Percentiles rank a stretch among this genome's conserved stretches.
phyloP scores from a whole-genome alignment of 768 basidiomycete genomes.

The Myochromella boudieri region DNA sequence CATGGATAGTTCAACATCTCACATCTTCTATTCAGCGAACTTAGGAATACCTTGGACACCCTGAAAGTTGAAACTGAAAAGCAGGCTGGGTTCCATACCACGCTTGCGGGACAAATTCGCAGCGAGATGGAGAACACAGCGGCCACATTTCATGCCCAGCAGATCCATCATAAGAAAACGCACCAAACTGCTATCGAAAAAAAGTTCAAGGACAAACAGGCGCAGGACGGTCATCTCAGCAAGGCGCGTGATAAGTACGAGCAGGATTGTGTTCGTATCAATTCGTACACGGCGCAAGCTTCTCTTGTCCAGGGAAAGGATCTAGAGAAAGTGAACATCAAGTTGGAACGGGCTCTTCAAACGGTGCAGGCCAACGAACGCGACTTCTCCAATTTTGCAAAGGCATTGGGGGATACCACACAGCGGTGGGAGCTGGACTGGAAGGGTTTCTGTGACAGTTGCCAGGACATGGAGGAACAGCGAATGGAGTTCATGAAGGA shows the following conservation, averaged over 20 bases:
- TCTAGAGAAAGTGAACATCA: slow-evolving; percentile 83
- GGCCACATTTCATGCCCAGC: slow-evolving; percentile 57
- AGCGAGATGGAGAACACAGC: slow-evolving; percentile 71
- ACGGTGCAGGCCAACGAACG: slow-evolving; percentile 90
- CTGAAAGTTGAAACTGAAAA: slow-evolving; percentile 82
- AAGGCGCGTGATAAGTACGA: slow-evolving; percentile 95
- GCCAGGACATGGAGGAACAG: slow-evolving; percentile 95
- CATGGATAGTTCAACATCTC: slow-evolving; percentile 1
- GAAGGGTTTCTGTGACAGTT: slow-evolving; percentile 92
- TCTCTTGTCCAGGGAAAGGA: slow-evolving; percentile 92
- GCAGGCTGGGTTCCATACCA: slow-evolving; percentile 71
- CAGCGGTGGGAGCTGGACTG: slow-evolving; percentile 91
- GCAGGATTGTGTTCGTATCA: slow-evolving; percentile 88
- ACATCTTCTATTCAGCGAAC: slow-evolving; percentile 52
- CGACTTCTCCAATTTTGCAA: slow-evolving; percentile 88
- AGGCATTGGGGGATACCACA: slow-evolving; percentile 74
- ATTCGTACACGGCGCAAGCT: slow-evolving; percentile 89
- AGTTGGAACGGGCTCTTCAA: slow-evolving; percentile 88
- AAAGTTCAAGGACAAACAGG: slow-evolving; percentile 84
- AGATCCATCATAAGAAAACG: slow-evolving; percentile 71
- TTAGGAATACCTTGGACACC: slow-evolving; percentile 78
- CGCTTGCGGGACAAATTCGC: slow-evolving; percentile 73
- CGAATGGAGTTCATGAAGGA: slow-evolving; percentile 95
- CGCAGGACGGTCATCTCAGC: slow-evolving; percentile 80
- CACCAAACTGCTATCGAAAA: slow-evolving; percentile 83